Evolutionary conservation across 2,329 filamentous ascomycete species (phyloP).

Genomic region (Aspergillus nomiae): DNA sequence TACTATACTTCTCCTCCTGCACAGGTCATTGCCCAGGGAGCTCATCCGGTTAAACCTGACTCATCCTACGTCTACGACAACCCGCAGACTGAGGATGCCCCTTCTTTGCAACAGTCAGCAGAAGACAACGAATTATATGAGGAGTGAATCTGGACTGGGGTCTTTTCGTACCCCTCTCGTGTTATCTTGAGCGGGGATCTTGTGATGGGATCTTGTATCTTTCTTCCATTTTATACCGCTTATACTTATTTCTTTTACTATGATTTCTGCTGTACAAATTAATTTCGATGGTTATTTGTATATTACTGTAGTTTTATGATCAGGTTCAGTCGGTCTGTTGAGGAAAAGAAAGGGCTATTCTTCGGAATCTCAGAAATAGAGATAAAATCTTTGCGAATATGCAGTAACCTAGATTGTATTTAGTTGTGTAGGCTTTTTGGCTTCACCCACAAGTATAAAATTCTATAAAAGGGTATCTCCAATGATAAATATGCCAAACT

Average conservation of each 20-base stretch:
- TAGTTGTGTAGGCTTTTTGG: neutral
- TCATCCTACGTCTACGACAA: neutral
- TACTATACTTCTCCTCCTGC: neutral
- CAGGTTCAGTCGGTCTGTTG: neutral
- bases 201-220: neutral
- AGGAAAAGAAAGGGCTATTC: neutral
- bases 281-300: neutral
- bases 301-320: neutral
- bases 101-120: neutral
- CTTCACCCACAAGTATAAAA: neutral
- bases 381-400: neutral
- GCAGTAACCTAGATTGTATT: neutral
- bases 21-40: neutral
- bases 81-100: neutral
- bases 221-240: neutral
- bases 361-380: neutral
- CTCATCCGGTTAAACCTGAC: neutral
- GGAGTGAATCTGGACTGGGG: neutral
- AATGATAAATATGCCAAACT: neutral
- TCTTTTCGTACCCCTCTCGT: neutral
- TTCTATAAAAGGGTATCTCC: neutral
- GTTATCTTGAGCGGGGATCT: neutral
- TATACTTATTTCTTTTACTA: neutral
- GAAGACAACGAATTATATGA: neutral
- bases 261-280: neutral